Evolutionary conservation across 768 basidiomycete genomes (phyloP).

Genomic region (Tricholoma terreum): DNA sequence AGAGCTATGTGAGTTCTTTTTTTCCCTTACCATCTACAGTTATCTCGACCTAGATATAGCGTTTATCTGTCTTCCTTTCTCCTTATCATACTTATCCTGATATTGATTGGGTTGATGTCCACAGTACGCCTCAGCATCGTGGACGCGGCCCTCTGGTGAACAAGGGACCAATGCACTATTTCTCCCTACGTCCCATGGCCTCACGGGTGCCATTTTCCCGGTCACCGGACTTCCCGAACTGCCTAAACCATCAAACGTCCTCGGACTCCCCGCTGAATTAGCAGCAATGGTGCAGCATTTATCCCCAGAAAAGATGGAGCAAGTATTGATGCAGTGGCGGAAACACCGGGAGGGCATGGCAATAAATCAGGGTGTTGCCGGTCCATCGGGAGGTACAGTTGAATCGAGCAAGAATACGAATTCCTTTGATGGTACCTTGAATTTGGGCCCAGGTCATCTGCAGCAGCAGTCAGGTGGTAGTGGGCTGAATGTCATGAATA

Average conservation of each 20-base stretch:
- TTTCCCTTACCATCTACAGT: background rate
- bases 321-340: background rate
- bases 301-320: background rate
- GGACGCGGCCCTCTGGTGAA: constrained; percentile 41
- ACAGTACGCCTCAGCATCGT: constrained; percentile 54
- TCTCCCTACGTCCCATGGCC: constrained; percentile 31
- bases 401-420: background rate
- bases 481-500: constrained; percentile 20
- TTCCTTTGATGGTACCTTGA: background rate
- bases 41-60: background rate
- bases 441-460: constrained; percentile 13
- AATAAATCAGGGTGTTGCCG: background rate
- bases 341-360: background rate
- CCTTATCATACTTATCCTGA: background rate
- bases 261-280: background rate
- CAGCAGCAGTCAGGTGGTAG: constrained; percentile 17
- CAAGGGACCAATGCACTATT: constrained; percentile 47
- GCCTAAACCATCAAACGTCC: constrained; percentile 24
- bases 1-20: constrained; percentile 41
- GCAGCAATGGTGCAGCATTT: background rate
- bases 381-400: background rate
- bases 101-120: background rate
- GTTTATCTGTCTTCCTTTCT: background rate
- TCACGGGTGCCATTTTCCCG: constrained; percentile 52
- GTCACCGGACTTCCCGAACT: constrained; percentile 50